These are phyloP conservation scores for Neolecta irregularis DNA, from an alignment of 1,139 yeast species.

Conservation along the genomic window DNA sequence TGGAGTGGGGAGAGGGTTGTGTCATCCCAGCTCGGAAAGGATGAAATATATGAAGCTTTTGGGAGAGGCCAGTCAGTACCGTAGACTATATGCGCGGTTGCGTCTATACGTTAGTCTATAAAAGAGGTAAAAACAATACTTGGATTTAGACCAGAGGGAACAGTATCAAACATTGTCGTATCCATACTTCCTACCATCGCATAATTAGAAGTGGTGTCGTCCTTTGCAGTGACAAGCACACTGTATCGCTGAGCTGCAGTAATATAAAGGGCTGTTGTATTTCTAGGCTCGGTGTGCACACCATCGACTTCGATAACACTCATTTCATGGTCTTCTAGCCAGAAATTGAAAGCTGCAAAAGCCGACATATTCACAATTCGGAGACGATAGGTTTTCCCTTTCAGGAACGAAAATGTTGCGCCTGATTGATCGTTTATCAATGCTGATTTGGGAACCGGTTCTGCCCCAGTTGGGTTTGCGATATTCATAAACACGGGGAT, in stretches of 20 bases:
- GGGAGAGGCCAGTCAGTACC: slow-evolving; percentile 33
- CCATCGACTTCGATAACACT: slow-evolving; percentile 46
- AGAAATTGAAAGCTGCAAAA: slow-evolving; percentile 70
- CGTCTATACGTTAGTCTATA: no score
- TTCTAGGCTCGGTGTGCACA: slow-evolving; percentile 9
- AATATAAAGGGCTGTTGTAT: slow-evolving; percentile 21
- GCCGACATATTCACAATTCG: slow-evolving; percentile 74
- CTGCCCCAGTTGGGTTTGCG: slow-evolving; percentile 91
- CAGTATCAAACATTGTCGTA: slow-evolving; percentile 57
- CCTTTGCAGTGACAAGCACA: slow-evolving; percentile 56
- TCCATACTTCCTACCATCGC: slow-evolving; percentile 70
- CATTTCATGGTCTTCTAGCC: slow-evolving; percentile 71
- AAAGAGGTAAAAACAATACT: no score
- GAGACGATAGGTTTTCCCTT: slow-evolving; percentile 64
- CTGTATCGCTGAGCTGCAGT: slow-evolving; percentile 70
- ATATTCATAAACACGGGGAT: slow-evolving; percentile 40
- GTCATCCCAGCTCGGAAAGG: slow-evolving; percentile 24
- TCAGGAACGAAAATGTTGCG: slow-evolving; percentile 50
- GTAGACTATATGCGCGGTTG: slow-evolving; percentile 59
- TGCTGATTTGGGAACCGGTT: slow-evolving; percentile 54
- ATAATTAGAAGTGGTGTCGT: slow-evolving; percentile 42
- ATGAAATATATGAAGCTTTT: slow-evolving; percentile 31
- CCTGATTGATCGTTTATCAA: slow-evolving; percentile 61
- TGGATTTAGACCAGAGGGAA: slow-evolving; percentile 46
- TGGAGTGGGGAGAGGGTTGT: slow-evolving; percentile 33